Conservation (phyloP, 305 asterid genomes). For the Rubia balearica region DNA sequence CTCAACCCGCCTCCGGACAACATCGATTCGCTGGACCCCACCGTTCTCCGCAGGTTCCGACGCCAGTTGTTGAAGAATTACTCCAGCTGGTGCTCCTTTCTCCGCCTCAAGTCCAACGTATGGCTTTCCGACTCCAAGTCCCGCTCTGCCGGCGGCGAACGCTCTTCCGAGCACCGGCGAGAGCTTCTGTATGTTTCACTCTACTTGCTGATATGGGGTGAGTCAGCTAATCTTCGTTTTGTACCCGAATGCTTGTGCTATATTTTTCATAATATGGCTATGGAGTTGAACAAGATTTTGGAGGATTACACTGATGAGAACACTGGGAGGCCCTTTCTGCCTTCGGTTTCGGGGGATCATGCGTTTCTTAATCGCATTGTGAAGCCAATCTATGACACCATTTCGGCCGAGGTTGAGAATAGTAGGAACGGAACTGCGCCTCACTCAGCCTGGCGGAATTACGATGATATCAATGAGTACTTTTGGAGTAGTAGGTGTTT, state of each 20-base stretch:
- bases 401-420: slow-evolving; percentile 70
- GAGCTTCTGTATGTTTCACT: too few species aligned
- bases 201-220: slow-evolving; percentile 87
- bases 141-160: too few species aligned
- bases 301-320: slow-evolving; percentile 64
- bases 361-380: slow-evolving; percentile 50
- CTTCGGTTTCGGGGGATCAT: slow-evolving; percentile 57
- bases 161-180: too few species aligned
- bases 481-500: slow-evolving; percentile 89
- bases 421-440: slow-evolving; percentile 94
- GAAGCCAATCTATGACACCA: slow-evolving; percentile 54
- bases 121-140: too few species aligned
- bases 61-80: too few species aligned
- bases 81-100: too few species aligned
- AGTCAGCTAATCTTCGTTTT: slow-evolving; percentile 76
- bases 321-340: slow-evolving; percentile 63
- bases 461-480: slow-evolving; percentile 90
- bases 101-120: too few species aligned
- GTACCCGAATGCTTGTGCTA: slow-evolving; percentile 86
- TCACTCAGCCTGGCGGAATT: slow-evolving; percentile 96
- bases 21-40: too few species aligned
- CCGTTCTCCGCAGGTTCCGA: too few species aligned
- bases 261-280: slow-evolving; percentile 80
- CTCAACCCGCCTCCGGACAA: too few species aligned
- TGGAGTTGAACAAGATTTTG: slow-evolving; percentile 72